Base-by-base conservation (phyloP, 1,284 basidiomycete species). In the Bjerkandera adusta region DNA sequence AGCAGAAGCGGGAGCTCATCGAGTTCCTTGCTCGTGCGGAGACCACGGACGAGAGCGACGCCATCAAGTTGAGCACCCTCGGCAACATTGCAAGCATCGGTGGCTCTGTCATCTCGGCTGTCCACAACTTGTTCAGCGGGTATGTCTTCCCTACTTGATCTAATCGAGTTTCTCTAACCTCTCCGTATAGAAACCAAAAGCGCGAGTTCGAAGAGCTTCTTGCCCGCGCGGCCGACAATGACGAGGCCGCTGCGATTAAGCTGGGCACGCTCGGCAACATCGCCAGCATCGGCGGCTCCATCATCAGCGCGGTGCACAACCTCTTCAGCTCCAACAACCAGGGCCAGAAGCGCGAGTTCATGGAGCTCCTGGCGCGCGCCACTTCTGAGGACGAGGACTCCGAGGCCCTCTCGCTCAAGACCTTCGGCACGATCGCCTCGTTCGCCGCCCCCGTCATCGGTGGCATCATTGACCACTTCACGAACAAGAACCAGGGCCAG, bases 401-500 rank as follows among this genome's bases (percentile, higher is more conserved):
- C n/a, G 39, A 38, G 13, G 36, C 36, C 15, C 22, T 38, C 20
- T 11, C 8, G n/a, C 36, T 38, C 15, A 24, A 24, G 22, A 38
- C 36, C 8, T 11, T 38, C 18, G 36, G 36, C 20, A 38, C 36
- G 15, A 38, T 38, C 2, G 22, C 26, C 36, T 38, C 39, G 15
- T 15, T 37, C 43, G 43, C 35, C 12, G 43, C 25, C 10, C 43
- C 34, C 7, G 18, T 45, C 15, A 20, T 45, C 35, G 43, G 43
- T 25, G 43, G 43, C 22, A 45, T 45, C 36, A 38, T 45, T 21
- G 44, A 45, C 18, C 44, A 45, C 44, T 45, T 45, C 44, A 45
- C 24, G 35, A 38, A 32, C 35, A 37, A 38, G 21, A 21, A 40
- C 38, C n/a, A 32, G 27, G 27, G 34, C 22, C 45, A 46, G 45